Base-by-base conservation (phyloP, 163 green algal species). In the Picocystis sp. region DNA sequence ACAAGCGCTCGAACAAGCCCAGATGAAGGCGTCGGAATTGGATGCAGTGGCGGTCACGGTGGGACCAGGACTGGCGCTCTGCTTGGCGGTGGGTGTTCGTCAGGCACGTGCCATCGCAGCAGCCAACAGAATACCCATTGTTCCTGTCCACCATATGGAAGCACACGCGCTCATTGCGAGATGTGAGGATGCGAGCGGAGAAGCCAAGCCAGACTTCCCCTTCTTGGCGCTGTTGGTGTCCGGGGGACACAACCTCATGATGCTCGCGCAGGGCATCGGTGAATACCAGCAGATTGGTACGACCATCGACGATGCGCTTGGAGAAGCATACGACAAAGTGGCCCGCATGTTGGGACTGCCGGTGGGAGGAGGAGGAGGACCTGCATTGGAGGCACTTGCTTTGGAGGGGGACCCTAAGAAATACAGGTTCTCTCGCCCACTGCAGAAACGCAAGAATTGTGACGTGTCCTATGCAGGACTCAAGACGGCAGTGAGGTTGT, bases 131-230 rank as follows among this genome's bases (percentile, higher is more conserved):
- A 51, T 94, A 14, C 81, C 80, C 3, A 58, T 96, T 0, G 65
- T 98, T 8, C 65, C 69, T 1, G 76, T 97, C 17, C 90, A 99
- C 55, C 90, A 98, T 70, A 95, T 99, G 88, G 90, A 99, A 70
- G 90, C 89, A 3, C 90, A 98, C 60, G 83, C 84, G 1, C 66
- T 94, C 25, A 74, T 94, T 43, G 75, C 79, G 0, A 61, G 77
- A 14, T 22, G 25, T 11, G n/a, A 8, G 11, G 41, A 43, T 64
- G 13, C 53, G 57, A 44, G 58, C 58, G 21, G 17, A 62, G 49
- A 23, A 29, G 67, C 62, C 33, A 47, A 56, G 35, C 43, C 61
- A 46, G 58, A 62, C 6, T 98, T 96, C 57, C 90, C 90, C 0
- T 98, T 96, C 61, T 69, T 97, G n/a, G 92, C 82, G 59, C 66